Percentiles rank a stretch among this genome's conserved stretches.
Conservation (phyloP, 148 eudicot species). For the Chenopodium formosanum region DNA sequence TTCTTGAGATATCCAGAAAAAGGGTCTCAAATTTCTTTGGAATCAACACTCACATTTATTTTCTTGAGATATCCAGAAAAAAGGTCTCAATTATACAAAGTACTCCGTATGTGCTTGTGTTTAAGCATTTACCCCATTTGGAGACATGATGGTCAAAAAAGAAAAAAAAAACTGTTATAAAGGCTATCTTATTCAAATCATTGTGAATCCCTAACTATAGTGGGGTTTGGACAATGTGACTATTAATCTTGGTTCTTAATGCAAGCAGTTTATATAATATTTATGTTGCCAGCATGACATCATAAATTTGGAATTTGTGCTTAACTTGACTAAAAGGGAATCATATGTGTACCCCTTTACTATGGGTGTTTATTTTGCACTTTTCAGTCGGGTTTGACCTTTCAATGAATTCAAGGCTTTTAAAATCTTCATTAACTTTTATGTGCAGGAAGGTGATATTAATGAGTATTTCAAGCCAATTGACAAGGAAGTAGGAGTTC, state of each 20-base stretch:
- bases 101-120: background rate
- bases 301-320: background rate
- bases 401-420: background rate
- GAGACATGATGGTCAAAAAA: background rate
- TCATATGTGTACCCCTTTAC: background rate
- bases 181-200: background rate
- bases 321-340: background rate
- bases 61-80: background rate
- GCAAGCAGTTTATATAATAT: background rate
- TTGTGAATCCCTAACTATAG: background rate
- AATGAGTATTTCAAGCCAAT: constrained; percentile 77
- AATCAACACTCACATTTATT: too few species aligned
- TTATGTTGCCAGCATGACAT: background rate
- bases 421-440: background rate
- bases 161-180: background rate
- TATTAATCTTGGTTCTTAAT: background rate
- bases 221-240: background rate
- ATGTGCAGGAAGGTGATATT: constrained; percentile 70
- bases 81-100: background rate
- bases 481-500: constrained; percentile 70
- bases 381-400: background rate
- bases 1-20: background rate
- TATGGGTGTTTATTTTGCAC: background rate
- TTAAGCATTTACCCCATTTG: too few species aligned
- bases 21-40: background rate